phyloP scores from a whole-genome alignment of 225 moss, liverwort and hornwort genomes.

The Pseudisothecium myosuroides region DNA sequence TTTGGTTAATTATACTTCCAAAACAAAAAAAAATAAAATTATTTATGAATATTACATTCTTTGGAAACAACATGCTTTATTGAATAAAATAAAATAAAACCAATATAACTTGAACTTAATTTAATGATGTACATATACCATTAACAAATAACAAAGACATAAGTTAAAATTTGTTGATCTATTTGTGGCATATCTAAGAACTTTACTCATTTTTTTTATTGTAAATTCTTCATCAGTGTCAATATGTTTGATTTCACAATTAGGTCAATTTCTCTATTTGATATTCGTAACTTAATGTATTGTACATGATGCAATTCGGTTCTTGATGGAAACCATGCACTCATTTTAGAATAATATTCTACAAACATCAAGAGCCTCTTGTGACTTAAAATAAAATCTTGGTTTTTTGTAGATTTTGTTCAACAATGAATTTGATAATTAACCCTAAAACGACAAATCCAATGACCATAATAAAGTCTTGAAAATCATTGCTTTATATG shows the following conservation, averaged over 20 bases:
- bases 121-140: too few species aligned
- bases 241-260: not conserved
- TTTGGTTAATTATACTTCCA: too few species aligned
- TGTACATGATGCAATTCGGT: accelerated
- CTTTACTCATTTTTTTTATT: not conserved
- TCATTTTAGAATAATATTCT: not conserved
- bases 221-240: not conserved
- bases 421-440: not conserved
- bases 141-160: too few species aligned
- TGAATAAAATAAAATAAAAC: too few species aligned
- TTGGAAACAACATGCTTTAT: not conserved
- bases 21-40: too few species aligned
- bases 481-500: too few species aligned
- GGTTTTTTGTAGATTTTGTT: not conserved
- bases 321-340: not conserved
- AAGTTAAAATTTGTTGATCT: not conserved
- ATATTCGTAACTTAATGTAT: not conserved
- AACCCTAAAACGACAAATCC: too few species aligned
- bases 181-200: not conserved
- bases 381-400: not conserved
- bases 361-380: not conserved
- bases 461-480: too few species aligned
- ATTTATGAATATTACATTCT: too few species aligned
- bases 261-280: not conserved
- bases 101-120: too few species aligned